Base-by-base conservation (phyloP, 2,329 filamentous ascomycete genomes). In the Colletotrichum limetticola region DNA sequence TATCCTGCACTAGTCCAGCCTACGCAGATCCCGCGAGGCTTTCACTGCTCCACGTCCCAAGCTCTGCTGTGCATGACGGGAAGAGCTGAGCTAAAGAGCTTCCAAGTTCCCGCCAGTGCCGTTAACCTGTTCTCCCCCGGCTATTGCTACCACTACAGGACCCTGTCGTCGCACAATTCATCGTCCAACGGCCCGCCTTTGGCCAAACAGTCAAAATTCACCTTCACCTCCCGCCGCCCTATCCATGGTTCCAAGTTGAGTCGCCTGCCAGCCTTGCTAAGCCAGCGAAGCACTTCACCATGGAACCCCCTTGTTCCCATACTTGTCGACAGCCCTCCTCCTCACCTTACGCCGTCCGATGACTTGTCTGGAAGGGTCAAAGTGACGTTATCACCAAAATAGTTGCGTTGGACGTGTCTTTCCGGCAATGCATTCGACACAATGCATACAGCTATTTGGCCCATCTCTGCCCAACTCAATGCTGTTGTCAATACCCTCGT, bases 391-490 rank as follows among this genome's bases (percentile, higher is more conserved):
- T 32, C 28, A 16, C 46, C 42, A 70, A 46, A 53, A 65, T 26
- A 53, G 60, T 65, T 52, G 5, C 35, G 16, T n/a, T 59, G 19
- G 53, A 69, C 59, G 66, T 65, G 46, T 59, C 11, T 59, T 14
- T 22, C 64, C 16, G 28, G 55, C 59, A 65, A 56, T 64, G 55
- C 35, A 2, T 6, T 22, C 35, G 22, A 46, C 55, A 32, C 32
- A 28, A 63, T 64, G 66, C 46, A 24, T 32, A 30, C 11, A 30
- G 28, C 37, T 52, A 28, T 32, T 42, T 53, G 62, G 32, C 24
- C 35, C 66, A 56, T 65, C 22, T 61, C 60, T 61, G 66, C 70
- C 60, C 66, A 65, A 61, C 22, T 61, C 35, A 62, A 68, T 71
- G 58, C 68, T 35, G 65, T 53, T 58, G 52, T 52, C 14, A 35